phyloP scores from a whole-genome alignment of 2,329 filamentous ascomycete species.

The Chaetomiaceae sp. region DNA sequence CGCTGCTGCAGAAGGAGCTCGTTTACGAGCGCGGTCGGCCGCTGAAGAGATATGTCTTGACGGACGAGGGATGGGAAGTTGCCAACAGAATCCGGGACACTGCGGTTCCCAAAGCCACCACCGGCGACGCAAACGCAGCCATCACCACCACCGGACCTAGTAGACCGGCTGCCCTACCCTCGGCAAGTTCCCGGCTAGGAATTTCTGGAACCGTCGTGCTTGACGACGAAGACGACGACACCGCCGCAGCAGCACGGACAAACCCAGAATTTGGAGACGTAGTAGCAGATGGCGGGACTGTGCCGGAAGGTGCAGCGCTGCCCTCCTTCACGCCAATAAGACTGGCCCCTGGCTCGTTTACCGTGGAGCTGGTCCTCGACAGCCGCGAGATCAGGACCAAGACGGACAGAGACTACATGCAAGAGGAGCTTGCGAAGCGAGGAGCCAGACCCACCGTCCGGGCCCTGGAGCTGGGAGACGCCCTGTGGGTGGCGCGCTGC shows the following conservation, averaged over 20 bases:
- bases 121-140: not conserved
- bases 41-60: constrained; percentile 62
- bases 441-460: constrained; percentile 63
- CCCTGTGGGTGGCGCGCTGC: constrained; percentile 73
- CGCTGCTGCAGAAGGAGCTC: constrained; percentile 65
- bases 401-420: constrained; percentile 72
- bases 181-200: not conserved
- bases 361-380: constrained; percentile 68
- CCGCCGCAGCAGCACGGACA: constrained; percentile 7
- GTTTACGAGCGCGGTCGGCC: constrained; percentile 68
- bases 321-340: constrained; percentile 55
- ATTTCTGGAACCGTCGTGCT: not conserved
- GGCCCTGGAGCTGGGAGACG: constrained; percentile 67
- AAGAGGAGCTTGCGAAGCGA: constrained; percentile 63
- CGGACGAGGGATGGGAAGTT: constrained; percentile 74
- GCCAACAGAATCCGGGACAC: constrained; percentile 58
- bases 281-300: constrained; percentile 25
- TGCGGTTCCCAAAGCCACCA: constrained; percentile 5
- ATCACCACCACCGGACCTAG: not conserved
- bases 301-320: constrained; percentile 29
- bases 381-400: constrained; percentile 68
- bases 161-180: not conserved
- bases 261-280: constrained; percentile 32
- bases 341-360: constrained; percentile 62
- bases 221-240: constrained; percentile 14